Evolutionary conservation across 108 stramenopile genomes (phyloP).

Genomic region (Phaeodactylum tricornutum): DNA sequence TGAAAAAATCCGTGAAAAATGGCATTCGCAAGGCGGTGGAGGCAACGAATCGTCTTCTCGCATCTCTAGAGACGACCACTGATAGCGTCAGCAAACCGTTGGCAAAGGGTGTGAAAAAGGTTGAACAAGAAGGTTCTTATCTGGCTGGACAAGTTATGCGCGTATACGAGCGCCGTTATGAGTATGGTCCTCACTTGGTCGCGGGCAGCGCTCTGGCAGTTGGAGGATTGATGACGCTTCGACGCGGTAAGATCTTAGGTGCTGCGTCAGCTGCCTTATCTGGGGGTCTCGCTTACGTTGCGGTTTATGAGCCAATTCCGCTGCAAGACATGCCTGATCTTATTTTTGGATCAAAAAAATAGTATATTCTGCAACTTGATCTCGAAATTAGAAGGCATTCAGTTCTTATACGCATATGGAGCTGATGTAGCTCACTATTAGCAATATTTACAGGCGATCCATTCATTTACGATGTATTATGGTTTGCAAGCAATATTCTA

Average conservation of each 20-base stretch:
- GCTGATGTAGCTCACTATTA: too few species aligned
- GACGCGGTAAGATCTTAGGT: conserved; percentile 6
- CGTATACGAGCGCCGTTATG: conserved; percentile 4
- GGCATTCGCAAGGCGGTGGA: too few species aligned
- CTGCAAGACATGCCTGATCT: not conserved
- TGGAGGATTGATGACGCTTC: conserved; percentile 4
- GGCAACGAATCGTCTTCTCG: conserved; percentile 6
- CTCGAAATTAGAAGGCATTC: too few species aligned
- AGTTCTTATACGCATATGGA: too few species aligned
- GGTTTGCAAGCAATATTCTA: too few species aligned
- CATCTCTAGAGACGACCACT: conserved; percentile 1
- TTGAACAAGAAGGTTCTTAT: not conserved
- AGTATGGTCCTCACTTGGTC: conserved; percentile 8
- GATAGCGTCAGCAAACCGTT: conserved; percentile 3
- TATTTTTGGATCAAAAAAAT: not conserved
- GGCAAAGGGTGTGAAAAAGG: not conserved
- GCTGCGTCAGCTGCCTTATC: not conserved
- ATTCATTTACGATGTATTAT: too few species aligned
- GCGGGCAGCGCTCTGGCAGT: conserved; percentile 1
- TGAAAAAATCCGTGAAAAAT: conserved; percentile 1
- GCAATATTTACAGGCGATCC: too few species aligned
- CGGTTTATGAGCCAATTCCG: conserved; percentile 6
- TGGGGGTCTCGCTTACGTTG: conserved; percentile 4
- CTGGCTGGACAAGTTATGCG: not conserved
- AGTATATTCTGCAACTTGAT: too few species aligned